Percentiles rank a stretch among this genome's conserved stretches.
These are phyloP conservation scores for Xylaria sp. DNA, from an alignment of 2,329 filamentous ascomycete genomes.

Conservation along the genomic window DNA sequence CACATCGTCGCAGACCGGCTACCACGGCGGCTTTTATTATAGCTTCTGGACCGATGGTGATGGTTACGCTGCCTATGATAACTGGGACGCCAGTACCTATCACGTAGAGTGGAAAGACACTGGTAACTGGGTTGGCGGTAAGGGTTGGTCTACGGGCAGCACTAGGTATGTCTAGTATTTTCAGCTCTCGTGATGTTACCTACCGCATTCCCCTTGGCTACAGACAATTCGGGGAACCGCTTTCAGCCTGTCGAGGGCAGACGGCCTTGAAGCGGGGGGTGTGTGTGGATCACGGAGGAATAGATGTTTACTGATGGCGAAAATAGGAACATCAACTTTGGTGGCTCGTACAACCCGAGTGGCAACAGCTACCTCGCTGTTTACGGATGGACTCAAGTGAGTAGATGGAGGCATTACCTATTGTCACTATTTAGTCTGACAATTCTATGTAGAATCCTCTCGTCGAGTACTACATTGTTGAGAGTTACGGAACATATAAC, in stretches of 20 bases:
- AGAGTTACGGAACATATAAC: conserved; percentile 51
- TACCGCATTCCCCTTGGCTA: background rate
- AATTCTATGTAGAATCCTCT: conserved; percentile 41
- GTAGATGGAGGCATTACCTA: no score
- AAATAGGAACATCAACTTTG: conserved; percentile 18
- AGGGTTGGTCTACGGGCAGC: conserved; percentile 50
- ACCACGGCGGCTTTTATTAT: conserved; percentile 63
- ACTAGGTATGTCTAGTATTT: background rate
- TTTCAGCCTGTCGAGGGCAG: background rate
- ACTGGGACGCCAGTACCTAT: conserved; percentile 56
- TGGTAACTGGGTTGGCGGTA: conserved; percentile 55
- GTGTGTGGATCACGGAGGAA: background rate
- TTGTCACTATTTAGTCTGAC: no score
- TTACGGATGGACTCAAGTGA: conserved; percentile 50
- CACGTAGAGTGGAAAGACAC: conserved; percentile 46
- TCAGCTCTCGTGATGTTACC: background rate
- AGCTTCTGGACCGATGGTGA: conserved; percentile 63
- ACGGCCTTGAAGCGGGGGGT: background rate
- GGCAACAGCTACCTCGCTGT: conserved; percentile 37
- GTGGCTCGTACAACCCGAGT: conserved; percentile 26
- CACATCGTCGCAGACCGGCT: conserved; percentile 49
- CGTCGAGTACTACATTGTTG: conserved; percentile 49
- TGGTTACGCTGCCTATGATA: conserved; percentile 58
- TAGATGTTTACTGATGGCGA: background rate
- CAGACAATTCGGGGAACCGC: background rate